Evolutionary conservation across 768 basidiomycete genomes (phyloP).

Genomic region (Suillus discolor): DNA sequence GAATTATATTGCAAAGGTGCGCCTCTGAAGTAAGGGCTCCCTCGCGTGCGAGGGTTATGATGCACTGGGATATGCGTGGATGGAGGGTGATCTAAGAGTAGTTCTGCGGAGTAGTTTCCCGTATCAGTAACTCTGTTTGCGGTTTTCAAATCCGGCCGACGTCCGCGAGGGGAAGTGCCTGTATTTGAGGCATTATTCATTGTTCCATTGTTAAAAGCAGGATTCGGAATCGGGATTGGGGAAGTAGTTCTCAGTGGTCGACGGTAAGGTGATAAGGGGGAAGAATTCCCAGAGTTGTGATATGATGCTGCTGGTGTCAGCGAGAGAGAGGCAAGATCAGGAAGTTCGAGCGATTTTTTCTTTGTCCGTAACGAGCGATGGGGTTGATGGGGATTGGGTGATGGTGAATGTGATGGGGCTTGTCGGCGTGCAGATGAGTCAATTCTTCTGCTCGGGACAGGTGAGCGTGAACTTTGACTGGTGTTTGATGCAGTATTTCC

Average conservation of each 20-base stretch:
- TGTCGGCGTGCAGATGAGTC: slow-evolving; percentile 23
- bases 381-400: slow-evolving; percentile 44
- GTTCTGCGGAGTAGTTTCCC: slow-evolving; percentile 39
- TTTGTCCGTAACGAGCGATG: slow-evolving; percentile 66
- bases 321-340: slow-evolving; percentile 63
- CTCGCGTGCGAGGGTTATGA: slow-evolving; percentile 34
- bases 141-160: slow-evolving; percentile 34
- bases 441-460: slow-evolving; percentile 27
- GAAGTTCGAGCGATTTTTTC: slow-evolving; percentile 76
- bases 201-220: slow-evolving; percentile 39
- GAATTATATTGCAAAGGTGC: slow-evolving; percentile 44
- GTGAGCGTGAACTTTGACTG: slow-evolving; percentile 30
- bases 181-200: slow-evolving; percentile 38
- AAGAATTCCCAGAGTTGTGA: slow-evolving; percentile 39
- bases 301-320: slow-evolving; percentile 44
- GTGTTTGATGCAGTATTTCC: slow-evolving; percentile 35
- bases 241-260: slow-evolving; percentile 45
- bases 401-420: slow-evolving; percentile 35
- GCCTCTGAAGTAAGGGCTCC: slow-evolving; percentile 37
- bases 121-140: slow-evolving; percentile 27
- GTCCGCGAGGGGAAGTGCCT: slow-evolving; percentile 37
- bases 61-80: slow-evolving; percentile 45
- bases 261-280: slow-evolving; percentile 44
- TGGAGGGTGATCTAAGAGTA: slow-evolving; percentile 44
- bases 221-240: slow-evolving; percentile 51